These are phyloP conservation scores for Rasamsonia emersonii DNA, from an alignment of 2,329 filamentous ascomycete species.

Conservation along the genomic window DNA sequence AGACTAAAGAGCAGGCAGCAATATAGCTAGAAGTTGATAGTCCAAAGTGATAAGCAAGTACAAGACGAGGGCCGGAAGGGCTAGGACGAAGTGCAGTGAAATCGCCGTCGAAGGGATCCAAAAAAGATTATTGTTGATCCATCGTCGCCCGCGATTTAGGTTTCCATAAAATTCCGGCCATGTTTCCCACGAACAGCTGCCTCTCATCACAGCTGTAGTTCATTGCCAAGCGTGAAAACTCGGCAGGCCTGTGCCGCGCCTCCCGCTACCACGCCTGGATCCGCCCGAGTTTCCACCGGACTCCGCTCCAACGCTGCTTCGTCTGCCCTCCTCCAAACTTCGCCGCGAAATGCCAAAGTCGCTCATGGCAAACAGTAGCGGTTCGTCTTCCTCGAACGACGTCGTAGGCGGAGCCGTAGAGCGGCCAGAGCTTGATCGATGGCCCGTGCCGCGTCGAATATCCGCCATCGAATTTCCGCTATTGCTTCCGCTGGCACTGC, in stretches of 20 bases:
- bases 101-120: too few relatives aligned
- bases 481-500: slow-evolving; percentile 31
- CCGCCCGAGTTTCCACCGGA: slow-evolving; percentile 16
- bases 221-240: slow-evolving; percentile 27
- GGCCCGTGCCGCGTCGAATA: slow-evolving; percentile 25
- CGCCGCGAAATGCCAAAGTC: slow-evolving; percentile 35
- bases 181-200: too few relatives aligned
- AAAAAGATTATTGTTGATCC: too few relatives aligned
- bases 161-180: too few relatives aligned
- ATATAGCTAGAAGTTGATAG: too few relatives aligned
- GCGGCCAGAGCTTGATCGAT: slow-evolving; percentile 27
- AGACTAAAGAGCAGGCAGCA: too few relatives aligned
- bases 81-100: too few relatives aligned
- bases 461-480: slow-evolving; percentile 28
- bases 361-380: slow-evolving; percentile 39
- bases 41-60: too few relatives aligned
- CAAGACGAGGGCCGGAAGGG: too few relatives aligned
- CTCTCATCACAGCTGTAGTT: slow-evolving; percentile 1
- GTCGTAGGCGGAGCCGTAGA: slow-evolving; percentile 19
- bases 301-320: slow-evolving; percentile 23
- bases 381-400: slow-evolving; percentile 35
- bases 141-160: too few relatives aligned
- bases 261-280: slow-evolving; percentile 27
- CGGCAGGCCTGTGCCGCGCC: slow-evolving; percentile 24
- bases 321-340: slow-evolving; percentile 33